Evolutionary conservation across 163 green algal species (phyloP).

Genomic region (Chloromonas sp.): DNA sequence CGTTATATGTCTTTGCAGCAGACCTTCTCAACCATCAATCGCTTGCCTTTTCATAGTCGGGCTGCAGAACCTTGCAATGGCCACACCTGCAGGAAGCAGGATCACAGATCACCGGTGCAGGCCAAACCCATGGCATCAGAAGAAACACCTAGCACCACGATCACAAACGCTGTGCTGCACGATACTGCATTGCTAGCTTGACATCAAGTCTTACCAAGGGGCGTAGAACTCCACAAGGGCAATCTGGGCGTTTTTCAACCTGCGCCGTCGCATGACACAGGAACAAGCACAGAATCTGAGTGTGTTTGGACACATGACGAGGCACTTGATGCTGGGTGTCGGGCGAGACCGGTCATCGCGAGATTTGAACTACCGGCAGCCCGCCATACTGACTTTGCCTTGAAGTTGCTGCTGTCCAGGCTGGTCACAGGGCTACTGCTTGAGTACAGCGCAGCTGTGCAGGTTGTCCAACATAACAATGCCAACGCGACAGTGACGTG

Average conservation of each 20-base stretch:
- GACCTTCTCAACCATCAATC: background rate
- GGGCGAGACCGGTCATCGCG: no score
- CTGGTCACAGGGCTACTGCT: constrained; percentile 23
- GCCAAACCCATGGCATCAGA: background rate
- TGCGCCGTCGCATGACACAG: no score
- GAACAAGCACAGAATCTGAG: no score
- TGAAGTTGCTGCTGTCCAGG: constrained; percentile 44
- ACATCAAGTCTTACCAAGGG: constrained; percentile 21
- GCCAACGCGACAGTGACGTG: no score
- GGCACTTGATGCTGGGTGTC: no score
- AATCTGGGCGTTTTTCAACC: constrained; percentile 34
- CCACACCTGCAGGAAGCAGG: constrained; percentile 13
- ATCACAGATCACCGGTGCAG: background rate
- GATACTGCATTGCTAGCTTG: background rate
- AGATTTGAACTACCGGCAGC: no score
- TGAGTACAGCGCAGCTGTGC: background rate
- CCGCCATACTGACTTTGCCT: constrained; percentile 13
- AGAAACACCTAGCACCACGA: background rate
- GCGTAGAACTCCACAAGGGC: constrained; percentile 58
- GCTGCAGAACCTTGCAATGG: constrained; percentile 28
- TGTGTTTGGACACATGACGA: no score
- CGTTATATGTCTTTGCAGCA: no score
- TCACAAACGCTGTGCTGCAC: background rate
- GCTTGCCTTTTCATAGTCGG: constrained; percentile 49
- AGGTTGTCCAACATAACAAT: no score